Evolutionary conservation across 306 rosid species (phyloP), one percentile per base, ranked within the genome.

Genomic region (Geum urbanum): DNA sequence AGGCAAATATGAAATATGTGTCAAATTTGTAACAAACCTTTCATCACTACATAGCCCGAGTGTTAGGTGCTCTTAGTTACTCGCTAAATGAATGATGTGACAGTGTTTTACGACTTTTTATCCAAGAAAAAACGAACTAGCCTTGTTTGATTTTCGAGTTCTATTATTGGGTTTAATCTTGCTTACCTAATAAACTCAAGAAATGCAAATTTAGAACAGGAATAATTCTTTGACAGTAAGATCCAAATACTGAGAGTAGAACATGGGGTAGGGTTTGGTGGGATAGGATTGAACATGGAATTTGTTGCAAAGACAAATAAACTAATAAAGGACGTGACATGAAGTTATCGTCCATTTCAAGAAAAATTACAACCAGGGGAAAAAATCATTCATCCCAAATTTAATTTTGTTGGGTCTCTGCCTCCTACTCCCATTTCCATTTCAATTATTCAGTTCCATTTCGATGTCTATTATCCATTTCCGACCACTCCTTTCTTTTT

Each of bases 281-380:
- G 48, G 47, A 71, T 35, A 12, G 67, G 74, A 62, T 71, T 79
- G 45, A 56, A 45, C 69, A 61, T 22, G 53, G 37, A 56, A 66
- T 24, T 55, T 75, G 74, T 78, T 71, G 48, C 67, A 74, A 67
- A 78, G 77, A 81, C 70, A 67, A 65, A 79, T 72, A 66, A 76
- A 81, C 70, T 63, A 65, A 79, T 72, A 66, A 76, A 66, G 83
- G 53, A 77, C 15, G 37, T 45, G 70, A 61, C 76, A 61, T 65
- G 70, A 27, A 71, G 19, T 51, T 14, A 74, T 67, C 52, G 18
- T 63, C 40, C 73, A 27, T 44, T 13, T 68, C 71, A n/a, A 51
- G 22, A 69, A 59, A 66, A 67, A 66, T 24, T 35, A 35, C 65
- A 59, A 32, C 50, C 41, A 56, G 61, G 9, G 1, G 20, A 56